Conservation (phyloP, 352 stramenopile species). For the Pythium brachiatum region DNA sequence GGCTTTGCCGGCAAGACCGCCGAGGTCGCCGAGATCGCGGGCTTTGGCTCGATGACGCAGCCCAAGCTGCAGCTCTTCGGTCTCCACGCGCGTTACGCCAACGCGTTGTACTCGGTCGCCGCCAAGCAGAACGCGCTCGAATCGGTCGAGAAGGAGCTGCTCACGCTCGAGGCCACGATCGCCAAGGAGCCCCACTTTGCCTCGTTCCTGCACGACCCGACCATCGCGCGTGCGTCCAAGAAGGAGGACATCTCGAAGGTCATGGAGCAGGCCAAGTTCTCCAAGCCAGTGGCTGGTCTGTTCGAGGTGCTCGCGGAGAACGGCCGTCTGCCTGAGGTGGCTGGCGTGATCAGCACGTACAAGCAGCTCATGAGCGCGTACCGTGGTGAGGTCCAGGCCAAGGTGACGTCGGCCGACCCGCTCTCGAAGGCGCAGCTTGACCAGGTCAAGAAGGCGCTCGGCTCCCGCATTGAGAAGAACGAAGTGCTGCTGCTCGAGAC, state of each 20-base stretch:
- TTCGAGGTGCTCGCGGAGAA: constrained; percentile 97
- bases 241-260: constrained; percentile 91
- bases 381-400: constrained; percentile 93
- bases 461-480: constrained; percentile 77
- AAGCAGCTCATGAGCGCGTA: constrained; percentile 95
- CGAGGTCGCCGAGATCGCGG: constrained; percentile 63
- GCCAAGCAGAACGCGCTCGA: constrained; percentile 85
- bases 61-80: constrained; percentile 95
- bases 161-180: constrained; percentile 82
- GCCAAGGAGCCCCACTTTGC: constrained; percentile 88
- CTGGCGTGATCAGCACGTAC: constrained; percentile 88
- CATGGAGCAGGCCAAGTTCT: constrained; percentile 90
- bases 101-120: constrained; percentile 95
- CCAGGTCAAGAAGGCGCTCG: constrained; percentile 93
- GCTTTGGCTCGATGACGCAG: constrained; percentile 81
- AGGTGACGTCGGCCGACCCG: constrained; percentile 94
- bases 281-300: constrained; percentile 92
- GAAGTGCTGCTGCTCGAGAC: constrained; percentile 92
- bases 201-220: constrained; percentile 95
- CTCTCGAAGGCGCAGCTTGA: constrained; percentile 92
- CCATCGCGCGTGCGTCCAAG: constrained; percentile 94
- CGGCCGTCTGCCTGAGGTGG: constrained; percentile 88
- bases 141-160: constrained; percentile 86
- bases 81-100: constrained; percentile 95
- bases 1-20: constrained; percentile 40